phyloP scores from a whole-genome alignment of 371 early-diverging fungal genomes.

The Rhizopus microsporus region DNA sequence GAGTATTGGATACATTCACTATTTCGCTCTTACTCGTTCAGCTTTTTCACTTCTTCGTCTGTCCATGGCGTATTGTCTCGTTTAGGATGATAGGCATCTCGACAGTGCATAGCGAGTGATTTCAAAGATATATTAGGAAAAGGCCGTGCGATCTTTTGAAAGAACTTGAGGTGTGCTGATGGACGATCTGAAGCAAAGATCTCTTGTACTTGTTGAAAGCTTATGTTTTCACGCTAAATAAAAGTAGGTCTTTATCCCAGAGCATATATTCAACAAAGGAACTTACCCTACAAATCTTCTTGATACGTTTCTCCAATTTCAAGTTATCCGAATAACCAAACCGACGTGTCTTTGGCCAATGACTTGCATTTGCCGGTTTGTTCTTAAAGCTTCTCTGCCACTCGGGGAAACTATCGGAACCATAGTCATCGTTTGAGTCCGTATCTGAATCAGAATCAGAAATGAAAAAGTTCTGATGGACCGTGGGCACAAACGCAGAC shows the following conservation, averaged over 20 bases:
- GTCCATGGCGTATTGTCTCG: slow-evolving; percentile 9
- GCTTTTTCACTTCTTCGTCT: slow-evolving; percentile 15
- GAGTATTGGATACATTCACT: neutral
- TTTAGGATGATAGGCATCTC: slow-evolving; percentile 15
- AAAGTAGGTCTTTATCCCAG: neutral
- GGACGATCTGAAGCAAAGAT: slow-evolving; percentile 10
- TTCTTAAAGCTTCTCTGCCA: slow-evolving; percentile 19
- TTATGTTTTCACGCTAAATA: slow-evolving; percentile 18
- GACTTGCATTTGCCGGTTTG: neutral
- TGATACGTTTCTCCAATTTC: slow-evolving; percentile 26
- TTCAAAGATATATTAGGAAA: slow-evolving; percentile 20
- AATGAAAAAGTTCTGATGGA: slow-evolving; percentile 15
- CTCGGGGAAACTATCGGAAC: slow-evolving; percentile 1
- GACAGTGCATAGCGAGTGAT: slow-evolving; percentile 2
- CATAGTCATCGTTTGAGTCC: slow-evolving; percentile 23
- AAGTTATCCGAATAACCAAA: slow-evolving; percentile 25
- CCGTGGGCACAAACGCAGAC: slow-evolving; percentile 16
- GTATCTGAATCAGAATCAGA: slow-evolving; percentile 30
- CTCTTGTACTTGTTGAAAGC: slow-evolving; percentile 11
- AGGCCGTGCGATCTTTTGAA: slow-evolving; percentile 16
- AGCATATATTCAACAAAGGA: neutral
- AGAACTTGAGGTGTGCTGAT: slow-evolving; percentile 5
- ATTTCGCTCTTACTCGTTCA: slow-evolving; percentile 12
- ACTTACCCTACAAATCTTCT: slow-evolving; percentile 27
- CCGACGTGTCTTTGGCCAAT: slow-evolving; percentile 17